Evolutionary conservation across 169 alveolate genomes (phyloP).

Genomic region (Toxoplasma gondii): DNA sequence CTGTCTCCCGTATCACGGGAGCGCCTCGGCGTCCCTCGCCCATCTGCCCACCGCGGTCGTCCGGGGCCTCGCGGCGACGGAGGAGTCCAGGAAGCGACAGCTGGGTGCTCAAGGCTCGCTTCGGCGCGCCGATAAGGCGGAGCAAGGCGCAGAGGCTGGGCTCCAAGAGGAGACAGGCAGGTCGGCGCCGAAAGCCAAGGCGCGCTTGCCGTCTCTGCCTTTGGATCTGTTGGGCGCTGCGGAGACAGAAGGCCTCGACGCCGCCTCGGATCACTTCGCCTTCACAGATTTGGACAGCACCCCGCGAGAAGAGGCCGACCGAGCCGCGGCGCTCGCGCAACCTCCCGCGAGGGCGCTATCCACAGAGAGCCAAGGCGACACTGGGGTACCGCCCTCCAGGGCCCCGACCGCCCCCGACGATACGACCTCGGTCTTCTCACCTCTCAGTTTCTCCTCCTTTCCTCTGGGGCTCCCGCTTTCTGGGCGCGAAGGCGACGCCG

Average conservation of each 20-base stretch:
- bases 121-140: background rate
- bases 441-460: background rate
- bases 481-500: background rate
- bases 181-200: background rate
- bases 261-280: background rate
- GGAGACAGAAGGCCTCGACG: background rate
- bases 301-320: background rate
- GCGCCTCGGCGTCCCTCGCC: background rate
- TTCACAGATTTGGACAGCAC: slow-evolving; percentile 10
- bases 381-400: background rate
- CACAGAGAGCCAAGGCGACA: background rate
- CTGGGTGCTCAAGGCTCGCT: background rate
- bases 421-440: background rate
- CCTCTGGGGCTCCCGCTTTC: too few relatives aligned
- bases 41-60: slow-evolving; percentile 7
- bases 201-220: background rate
- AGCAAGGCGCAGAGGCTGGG: background rate
- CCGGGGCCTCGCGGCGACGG: slow-evolving; percentile 29
- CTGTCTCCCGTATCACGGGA: slow-evolving; percentile 26
- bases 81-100: background rate
- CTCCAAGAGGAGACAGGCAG: background rate
- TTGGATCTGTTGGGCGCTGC: background rate
- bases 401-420: background rate
- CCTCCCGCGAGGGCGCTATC: background rate
- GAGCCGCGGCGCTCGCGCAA: background rate